A percentile compares a stretch with the other conserved stretches of the same genome.
Conservation (phyloP, 75 land plant genomes). For the Adiantum capillusveneris region DNA sequence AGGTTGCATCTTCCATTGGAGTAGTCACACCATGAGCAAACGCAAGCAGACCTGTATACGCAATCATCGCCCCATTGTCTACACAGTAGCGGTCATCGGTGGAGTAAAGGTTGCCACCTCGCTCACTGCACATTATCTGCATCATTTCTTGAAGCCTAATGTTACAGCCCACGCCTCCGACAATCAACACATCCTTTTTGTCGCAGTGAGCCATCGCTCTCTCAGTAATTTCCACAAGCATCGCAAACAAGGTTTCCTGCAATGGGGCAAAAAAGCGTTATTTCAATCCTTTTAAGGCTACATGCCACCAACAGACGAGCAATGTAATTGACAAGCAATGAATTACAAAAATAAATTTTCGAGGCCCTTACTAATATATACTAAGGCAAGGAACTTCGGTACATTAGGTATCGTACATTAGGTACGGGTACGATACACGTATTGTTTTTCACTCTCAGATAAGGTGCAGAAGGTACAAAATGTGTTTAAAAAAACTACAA, state of each 20-base stretch:
- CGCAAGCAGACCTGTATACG: constrained; percentile 93
- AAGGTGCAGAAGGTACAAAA: no score
- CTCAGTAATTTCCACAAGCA: constrained; percentile 99
- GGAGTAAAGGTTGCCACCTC: constrained; percentile 79
- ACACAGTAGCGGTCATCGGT: constrained; percentile 95
- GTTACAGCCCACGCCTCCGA: constrained; percentile 98
- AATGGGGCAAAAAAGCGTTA: no score
- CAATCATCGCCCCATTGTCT: constrained; percentile 99
- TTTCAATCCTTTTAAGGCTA: no score
- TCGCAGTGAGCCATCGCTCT: constrained; percentile 99
- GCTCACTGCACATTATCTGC: constrained; percentile 86
- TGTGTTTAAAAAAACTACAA: no score
- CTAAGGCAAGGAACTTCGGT: no score
- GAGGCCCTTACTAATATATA: no score
- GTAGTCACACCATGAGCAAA: constrained; percentile 68
- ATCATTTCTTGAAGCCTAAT: constrained; percentile 93
- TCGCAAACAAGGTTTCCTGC: constrained; percentile 96
- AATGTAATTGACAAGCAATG: no score
- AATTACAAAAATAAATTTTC: no score
- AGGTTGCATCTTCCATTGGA: constrained; percentile 77
- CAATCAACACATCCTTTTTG: constrained; percentile 87
- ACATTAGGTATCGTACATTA: no score
- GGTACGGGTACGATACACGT: no score
- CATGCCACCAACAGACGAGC: no score
- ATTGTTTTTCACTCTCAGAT: no score